Evolutionary conservation across 2,329 filamentous ascomycete genomes (phyloP).

Genomic region (Colletotrichum camelliae): DNA sequence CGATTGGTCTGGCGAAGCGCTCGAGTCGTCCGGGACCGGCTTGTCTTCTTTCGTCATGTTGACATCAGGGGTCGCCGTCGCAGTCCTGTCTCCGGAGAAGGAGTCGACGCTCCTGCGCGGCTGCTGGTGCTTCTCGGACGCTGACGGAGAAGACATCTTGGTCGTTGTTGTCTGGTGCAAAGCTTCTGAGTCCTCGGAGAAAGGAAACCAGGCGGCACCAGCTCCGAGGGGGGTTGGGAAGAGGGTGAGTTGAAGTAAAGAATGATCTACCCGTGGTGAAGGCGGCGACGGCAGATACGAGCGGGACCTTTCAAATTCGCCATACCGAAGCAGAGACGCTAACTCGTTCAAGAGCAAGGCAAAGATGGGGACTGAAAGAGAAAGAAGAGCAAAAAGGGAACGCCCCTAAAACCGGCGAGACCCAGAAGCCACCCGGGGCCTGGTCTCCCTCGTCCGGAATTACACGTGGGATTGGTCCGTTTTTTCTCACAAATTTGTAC

Average conservation of each 20-base stretch:
- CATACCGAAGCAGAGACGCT: neutral
- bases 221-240: neutral
- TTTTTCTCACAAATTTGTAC: neutral
- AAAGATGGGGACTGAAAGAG: neutral
- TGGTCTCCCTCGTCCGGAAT: neutral
- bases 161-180: neutral
- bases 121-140: neutral
- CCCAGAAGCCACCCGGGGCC: neutral
- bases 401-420: neutral
- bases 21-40: neutral
- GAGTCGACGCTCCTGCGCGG: neutral
- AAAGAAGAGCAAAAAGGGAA: neutral
- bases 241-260: neutral
- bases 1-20: neutral
- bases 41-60: neutral
- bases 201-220: neutral
- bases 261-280: neutral
- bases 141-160: conserved; percentile 3
- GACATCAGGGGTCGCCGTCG: conserved; percentile 4
- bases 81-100: neutral
- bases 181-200: neutral
- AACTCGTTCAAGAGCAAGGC: neutral
- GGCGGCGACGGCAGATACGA: neutral
- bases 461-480: neutral
- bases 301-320: neutral